phyloP scores from a whole-genome alignment of 1,139 yeast species.

The Yarrowia galli region DNA sequence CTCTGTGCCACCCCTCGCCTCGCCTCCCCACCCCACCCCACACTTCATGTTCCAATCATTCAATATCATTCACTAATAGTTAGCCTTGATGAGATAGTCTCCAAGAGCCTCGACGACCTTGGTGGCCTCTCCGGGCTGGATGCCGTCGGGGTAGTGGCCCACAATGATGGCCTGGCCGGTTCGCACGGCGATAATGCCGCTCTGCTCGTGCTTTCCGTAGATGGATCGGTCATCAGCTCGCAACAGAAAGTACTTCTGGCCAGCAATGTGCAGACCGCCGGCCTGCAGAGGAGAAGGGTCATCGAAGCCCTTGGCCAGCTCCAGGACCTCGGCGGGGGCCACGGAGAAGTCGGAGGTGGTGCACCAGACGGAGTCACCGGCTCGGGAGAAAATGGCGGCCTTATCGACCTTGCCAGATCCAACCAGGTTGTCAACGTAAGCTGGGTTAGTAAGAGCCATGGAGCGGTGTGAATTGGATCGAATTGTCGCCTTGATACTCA shows the following conservation, averaged over 20 bases:
- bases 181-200: conserved; percentile 89
- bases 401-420: conserved; percentile 87
- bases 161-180: conserved; percentile 90
- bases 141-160: conserved; percentile 93
- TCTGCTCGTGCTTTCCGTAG: conserved; percentile 88
- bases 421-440: conserved; percentile 91
- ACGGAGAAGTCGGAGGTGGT: conserved; percentile 74
- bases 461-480: not conserved
- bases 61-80: conserved; percentile 59
- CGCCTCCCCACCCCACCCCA: not conserved
- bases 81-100: conserved; percentile 87
- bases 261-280: conserved; percentile 82
- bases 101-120: conserved; percentile 93
- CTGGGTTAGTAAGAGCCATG: conserved; percentile 56
- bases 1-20: no score
- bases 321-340: conserved; percentile 72
- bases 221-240: conserved; percentile 92
- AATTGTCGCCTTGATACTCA: conserved; percentile 45
- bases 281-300: conserved; percentile 82
- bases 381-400: conserved; percentile 91
- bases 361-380: conserved; percentile 97
- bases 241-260: conserved; percentile 85
- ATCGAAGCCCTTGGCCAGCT: conserved; percentile 79
- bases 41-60: not conserved
- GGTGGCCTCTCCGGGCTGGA: conserved; percentile 95